A percentile compares a stretch with the other conserved stretches of the same genome.
Conservation (phyloP, 1,284 basidiomycete species). For the Fomes fomentarius region DNA sequence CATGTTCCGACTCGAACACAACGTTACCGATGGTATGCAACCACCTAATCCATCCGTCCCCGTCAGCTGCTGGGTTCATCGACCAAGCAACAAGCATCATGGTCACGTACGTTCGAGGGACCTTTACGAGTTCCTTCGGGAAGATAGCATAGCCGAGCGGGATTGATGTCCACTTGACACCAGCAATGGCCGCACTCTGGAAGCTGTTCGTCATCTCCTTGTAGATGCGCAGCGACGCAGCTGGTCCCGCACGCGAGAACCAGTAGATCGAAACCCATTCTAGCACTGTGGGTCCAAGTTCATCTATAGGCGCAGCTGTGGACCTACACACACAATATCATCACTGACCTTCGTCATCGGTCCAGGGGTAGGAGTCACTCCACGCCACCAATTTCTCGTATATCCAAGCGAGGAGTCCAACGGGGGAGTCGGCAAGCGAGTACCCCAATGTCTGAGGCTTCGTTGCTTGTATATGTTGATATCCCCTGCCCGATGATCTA, state of each 20-base stretch:
- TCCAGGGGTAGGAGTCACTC: conserved; percentile 55
- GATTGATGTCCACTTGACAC: conserved; percentile 22
- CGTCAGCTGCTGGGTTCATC: too few species aligned
- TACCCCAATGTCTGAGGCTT: conserved; percentile 47
- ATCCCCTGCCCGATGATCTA: conserved; percentile 31
- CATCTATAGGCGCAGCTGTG: too few species aligned
- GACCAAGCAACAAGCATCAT: too few species aligned
- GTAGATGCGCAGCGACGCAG: conserved; percentile 43
- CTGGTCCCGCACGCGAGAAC: conserved; percentile 36
- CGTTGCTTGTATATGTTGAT: conserved; percentile 35
- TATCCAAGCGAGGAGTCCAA: conserved; percentile 61
- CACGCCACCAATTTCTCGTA: conserved; percentile 60
- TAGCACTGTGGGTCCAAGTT: too few species aligned
- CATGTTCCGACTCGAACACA: conserved; percentile 31
- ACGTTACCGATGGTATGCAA: conserved; percentile 28
- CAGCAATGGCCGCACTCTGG: neutral
- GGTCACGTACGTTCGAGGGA: too few species aligned
- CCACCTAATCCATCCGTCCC: conserved; percentile 8
- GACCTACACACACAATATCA: too few species aligned
- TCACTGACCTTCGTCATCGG: conserved; percentile 49
- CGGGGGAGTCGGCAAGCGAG: conserved; percentile 57
- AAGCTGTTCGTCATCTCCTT: conserved; percentile 31
- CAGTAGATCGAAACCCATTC: conserved; percentile 19
- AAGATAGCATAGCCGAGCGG: conserved; percentile 39
- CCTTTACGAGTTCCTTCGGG: conserved; percentile 32